A percentile compares a stretch with the other conserved stretches of the same genome.
Conservation (phyloP, 2,329 filamentous ascomycete species). For the Fusarium clavum region DNA sequence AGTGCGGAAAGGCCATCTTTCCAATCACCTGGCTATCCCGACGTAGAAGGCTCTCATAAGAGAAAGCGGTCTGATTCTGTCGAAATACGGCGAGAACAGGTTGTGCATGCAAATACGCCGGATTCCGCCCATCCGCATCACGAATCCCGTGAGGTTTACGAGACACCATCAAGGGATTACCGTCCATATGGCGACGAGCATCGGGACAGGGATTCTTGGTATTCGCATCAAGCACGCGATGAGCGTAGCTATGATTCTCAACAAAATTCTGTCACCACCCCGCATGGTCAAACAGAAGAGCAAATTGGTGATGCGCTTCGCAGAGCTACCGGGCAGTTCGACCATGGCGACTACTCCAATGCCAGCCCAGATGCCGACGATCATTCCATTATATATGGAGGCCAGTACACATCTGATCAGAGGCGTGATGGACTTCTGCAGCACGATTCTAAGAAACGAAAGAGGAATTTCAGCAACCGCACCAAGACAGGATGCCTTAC, state of each 20-base stretch:
- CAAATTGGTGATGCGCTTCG: constrained; percentile 59
- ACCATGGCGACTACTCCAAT: constrained; percentile 63
- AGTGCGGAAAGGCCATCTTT: constrained; percentile 57
- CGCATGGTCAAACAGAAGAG: constrained; percentile 62
- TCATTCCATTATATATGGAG: constrained; percentile 54
- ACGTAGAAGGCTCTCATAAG: constrained; percentile 66
- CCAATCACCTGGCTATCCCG: constrained; percentile 55
- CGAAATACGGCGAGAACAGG: constrained; percentile 58
- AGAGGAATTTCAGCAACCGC: constrained; percentile 89
- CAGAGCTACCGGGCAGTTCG: constrained; percentile 59
- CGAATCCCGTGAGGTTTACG: constrained; percentile 58
- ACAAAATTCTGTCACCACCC: constrained; percentile 59
- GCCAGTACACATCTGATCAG: constrained; percentile 61
- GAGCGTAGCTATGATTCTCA: constrained; percentile 62
- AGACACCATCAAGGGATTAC: constrained; percentile 59
- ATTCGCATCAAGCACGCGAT: constrained; percentile 59
- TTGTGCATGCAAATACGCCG: constrained; percentile 51
- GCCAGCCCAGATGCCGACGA: constrained; percentile 68
- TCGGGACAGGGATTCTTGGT: constrained; percentile 64
- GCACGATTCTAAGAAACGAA: constrained; percentile 75
- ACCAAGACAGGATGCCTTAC: constrained; percentile 97
- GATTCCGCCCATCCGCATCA: constrained; percentile 49
- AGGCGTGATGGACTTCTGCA: constrained; percentile 63
- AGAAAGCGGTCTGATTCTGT: constrained; percentile 77
- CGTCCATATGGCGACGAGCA: constrained; percentile 59